Evolutionary conservation across 495 filamentous ascomycete genomes (phyloP).

Genomic region (Tuber indicum): DNA sequence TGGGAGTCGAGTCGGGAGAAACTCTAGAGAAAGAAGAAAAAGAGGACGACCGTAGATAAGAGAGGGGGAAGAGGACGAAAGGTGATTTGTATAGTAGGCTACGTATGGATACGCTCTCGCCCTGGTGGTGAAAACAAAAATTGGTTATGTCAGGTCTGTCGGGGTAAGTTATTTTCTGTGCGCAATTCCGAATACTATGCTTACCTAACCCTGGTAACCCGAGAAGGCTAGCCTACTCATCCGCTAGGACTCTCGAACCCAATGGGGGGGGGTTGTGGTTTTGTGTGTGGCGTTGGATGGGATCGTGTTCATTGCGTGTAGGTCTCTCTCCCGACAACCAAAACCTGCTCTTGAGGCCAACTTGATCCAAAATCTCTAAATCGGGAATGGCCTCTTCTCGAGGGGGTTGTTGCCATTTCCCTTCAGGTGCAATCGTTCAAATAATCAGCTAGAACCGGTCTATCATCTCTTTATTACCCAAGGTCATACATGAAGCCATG

Average conservation of each 20-base stretch:
- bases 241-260: background rate
- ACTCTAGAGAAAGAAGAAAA: background rate
- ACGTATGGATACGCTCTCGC: background rate
- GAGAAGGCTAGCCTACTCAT: background rate
- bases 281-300: background rate
- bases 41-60: background rate
- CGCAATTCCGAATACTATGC: background rate
- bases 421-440: too few relatives aligned
- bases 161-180: background rate
- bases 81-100: background rate
- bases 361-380: background rate
- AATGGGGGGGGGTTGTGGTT: background rate
- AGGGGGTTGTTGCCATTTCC: too few relatives aligned
- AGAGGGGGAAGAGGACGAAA: background rate
- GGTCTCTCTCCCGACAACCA: too few relatives aligned
- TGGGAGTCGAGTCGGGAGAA: conserved; percentile 6
- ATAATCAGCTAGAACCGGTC: too few relatives aligned
- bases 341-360: too few relatives aligned
- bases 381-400: too few relatives aligned
- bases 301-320: background rate
- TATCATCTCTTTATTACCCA: too few relatives aligned
- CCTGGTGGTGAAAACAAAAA: background rate
- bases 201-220: background rate
- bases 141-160: background rate
- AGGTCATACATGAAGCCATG: too few relatives aligned